These are phyloP conservation scores for Talaromyces albobiverticillius DNA, from an alignment of 2,329 filamentous ascomycete genomes.

Conservation along the genomic window DNA sequence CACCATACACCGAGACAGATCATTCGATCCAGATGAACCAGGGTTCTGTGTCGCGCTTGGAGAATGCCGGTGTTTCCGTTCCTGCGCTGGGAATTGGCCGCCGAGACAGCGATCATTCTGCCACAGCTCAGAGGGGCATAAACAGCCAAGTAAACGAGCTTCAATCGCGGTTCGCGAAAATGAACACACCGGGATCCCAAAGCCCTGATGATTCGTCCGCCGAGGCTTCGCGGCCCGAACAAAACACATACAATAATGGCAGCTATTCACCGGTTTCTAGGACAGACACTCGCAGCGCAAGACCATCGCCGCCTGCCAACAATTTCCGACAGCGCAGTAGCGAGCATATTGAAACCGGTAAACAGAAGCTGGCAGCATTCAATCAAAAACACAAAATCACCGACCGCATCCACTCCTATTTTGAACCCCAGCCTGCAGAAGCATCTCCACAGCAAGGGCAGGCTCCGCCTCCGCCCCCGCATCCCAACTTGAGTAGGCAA, in stretches of 20 bases:
- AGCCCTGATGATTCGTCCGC: constrained; percentile 30
- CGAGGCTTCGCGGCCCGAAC: constrained; percentile 62
- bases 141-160: constrained; percentile 60
- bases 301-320: constrained; percentile 56
- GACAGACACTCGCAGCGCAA: constrained; percentile 57
- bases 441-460: neutral
- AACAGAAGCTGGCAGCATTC: constrained; percentile 55
- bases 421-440: constrained; percentile 36
- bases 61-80: constrained; percentile 73
- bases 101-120: constrained; percentile 26
- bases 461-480: constrained; percentile 22
- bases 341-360: constrained; percentile 63
- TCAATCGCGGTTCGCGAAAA: constrained; percentile 63
- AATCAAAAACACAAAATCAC: constrained; percentile 62
- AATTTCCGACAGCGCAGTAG: constrained; percentile 70
- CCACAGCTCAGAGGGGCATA: constrained; percentile 25
- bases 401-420: constrained; percentile 47
- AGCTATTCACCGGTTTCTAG: constrained; percentile 62
- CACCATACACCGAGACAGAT: constrained; percentile 45
- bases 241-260: constrained; percentile 51
- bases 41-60: constrained; percentile 64
- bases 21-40: constrained; percentile 48
- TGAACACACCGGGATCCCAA: constrained; percentile 41
- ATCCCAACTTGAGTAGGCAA: constrained; percentile 22
- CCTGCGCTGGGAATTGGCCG: constrained; percentile 71